Conservation (phyloP, 2,329 filamentous ascomycete genomes). For the Colletotrichum aenigma region DNA sequence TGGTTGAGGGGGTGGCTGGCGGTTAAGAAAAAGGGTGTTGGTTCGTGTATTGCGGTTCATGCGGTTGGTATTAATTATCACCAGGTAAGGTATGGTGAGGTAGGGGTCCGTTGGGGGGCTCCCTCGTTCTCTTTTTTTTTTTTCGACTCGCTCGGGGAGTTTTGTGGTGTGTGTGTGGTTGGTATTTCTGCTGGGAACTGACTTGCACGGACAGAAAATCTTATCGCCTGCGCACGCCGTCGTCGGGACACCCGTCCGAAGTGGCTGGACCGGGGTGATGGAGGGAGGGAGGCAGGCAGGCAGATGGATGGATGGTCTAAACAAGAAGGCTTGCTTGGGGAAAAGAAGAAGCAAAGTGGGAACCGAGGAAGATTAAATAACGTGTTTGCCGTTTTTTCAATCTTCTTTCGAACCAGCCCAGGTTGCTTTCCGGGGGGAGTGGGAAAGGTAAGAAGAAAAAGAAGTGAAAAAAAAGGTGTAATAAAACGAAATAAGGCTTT, state of each 20-base stretch:
- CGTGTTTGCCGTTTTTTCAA: neutral
- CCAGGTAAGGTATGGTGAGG: constrained; percentile 4
- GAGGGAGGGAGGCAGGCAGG: neutral
- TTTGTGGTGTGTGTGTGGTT: neutral
- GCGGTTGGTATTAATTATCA: constrained; percentile 12
- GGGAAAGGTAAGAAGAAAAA: constrained; percentile 1
- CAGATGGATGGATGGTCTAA: neutral
- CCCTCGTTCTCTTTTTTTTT: neutral
- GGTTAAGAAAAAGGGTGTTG: neutral
- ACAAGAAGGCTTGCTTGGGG: neutral
- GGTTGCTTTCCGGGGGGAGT: neutral
- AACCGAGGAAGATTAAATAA: constrained; percentile 3
- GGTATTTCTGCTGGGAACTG: neutral
- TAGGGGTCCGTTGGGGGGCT: neutral
- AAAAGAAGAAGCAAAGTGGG: neutral
- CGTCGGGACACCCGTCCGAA: constrained; percentile 14
- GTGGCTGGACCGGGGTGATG: neutral
- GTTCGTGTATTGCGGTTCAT: neutral
- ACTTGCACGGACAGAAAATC: neutral
- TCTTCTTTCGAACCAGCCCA: constrained; percentile 3
- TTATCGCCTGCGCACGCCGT: constrained; percentile 8
- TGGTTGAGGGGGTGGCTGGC: neutral
- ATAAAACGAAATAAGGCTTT: neutral
- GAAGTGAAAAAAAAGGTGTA: neutral
- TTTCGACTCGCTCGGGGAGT: neutral